Percentiles rank a stretch among this genome's conserved stretches.
Evolutionary conservation across 345 rosid genomes (phyloP).

Genomic region (Pugionium dolabratum): DNA sequence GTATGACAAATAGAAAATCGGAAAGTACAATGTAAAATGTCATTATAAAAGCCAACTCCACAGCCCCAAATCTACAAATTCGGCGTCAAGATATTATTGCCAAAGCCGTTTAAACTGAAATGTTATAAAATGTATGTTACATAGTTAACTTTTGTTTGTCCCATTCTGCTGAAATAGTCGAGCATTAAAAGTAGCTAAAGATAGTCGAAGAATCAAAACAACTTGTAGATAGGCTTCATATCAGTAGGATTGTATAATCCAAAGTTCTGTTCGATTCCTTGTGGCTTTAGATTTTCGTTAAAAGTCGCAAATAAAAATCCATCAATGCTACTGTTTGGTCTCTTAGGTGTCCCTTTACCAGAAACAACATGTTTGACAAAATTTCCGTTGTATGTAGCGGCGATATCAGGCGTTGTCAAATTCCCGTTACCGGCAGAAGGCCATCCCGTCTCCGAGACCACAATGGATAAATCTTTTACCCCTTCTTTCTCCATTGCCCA

Average conservation of each 20-base stretch:
- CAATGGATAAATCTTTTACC: slow-evolving; percentile 1
- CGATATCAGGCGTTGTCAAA: slow-evolving; percentile 26
- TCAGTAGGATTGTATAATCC: slow-evolving; percentile 28
- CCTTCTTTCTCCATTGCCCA: slow-evolving; percentile 44
- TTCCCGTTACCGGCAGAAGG: slow-evolving; percentile 43
- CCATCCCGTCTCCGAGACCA: slow-evolving; percentile 50
- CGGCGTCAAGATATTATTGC: not conserved
- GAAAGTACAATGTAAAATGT: not conserved
- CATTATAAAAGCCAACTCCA: not conserved
- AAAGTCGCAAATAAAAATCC: slow-evolving; percentile 35
- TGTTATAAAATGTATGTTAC: not conserved
- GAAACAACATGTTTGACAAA: slow-evolving; percentile 18
- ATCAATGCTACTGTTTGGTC: slow-evolving; percentile 18
- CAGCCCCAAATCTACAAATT: not conserved
- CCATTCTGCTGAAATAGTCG: not conserved
- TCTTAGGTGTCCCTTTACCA: slow-evolving; percentile 43
- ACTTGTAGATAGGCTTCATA: slow-evolving; percentile 33
- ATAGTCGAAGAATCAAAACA: slow-evolving; percentile 26
- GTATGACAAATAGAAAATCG: too few relatives aligned
- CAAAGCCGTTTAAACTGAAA: not conserved
- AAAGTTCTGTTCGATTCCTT: slow-evolving; percentile 29
- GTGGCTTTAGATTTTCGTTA: slow-evolving; percentile 33
- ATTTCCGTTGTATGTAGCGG: slow-evolving; percentile 28
- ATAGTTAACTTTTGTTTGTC: not conserved
- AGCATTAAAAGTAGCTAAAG: not conserved